These are phyloP conservation scores for Elsinoe perseae DNA, from an alignment of 2,329 filamentous ascomycete species.

Conservation along the genomic window DNA sequence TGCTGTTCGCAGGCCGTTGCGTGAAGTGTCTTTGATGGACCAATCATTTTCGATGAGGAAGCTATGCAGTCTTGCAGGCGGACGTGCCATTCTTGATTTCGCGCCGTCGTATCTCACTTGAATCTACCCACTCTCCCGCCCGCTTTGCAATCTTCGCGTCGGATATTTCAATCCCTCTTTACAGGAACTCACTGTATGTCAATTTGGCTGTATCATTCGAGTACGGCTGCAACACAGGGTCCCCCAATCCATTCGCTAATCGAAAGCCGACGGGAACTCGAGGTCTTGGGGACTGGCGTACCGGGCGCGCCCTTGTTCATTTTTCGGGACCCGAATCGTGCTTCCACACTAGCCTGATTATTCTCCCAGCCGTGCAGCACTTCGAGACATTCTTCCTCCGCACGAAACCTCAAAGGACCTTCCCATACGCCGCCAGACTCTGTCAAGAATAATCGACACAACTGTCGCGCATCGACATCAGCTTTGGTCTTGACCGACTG, in stretches of 20 bases:
- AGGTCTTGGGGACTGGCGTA: not conserved
- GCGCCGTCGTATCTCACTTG: conserved; percentile 10
- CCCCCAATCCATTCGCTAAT: not conserved
- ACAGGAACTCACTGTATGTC: not conserved
- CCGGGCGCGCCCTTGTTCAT: conserved; percentile 7
- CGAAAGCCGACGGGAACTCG: conserved; percentile 11
- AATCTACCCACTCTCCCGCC: conserved; percentile 11
- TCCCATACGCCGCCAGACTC: not conserved
- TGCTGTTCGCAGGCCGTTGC: conserved; percentile 13
- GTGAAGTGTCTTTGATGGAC: conserved; percentile 9
- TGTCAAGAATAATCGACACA: not conserved
- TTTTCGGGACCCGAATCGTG: conserved; percentile 11
- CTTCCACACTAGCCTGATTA: conserved; percentile 14
- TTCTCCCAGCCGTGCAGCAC: conserved; percentile 10
- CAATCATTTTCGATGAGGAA: not conserved
- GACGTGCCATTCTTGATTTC: conserved; percentile 3
- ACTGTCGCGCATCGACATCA: not conserved
- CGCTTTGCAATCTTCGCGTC: not conserved
- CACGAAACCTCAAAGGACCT: not conserved
- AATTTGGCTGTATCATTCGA: not conserved
- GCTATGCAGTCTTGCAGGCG: not conserved
- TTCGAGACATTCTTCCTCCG: conserved; percentile 3
- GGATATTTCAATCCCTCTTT: not conserved
- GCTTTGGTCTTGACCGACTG: not conserved
- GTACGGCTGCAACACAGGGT: not conserved